Percentiles rank a stretch among this genome's conserved stretches.
These are phyloP conservation scores for Ochromonas danica DNA, from an alignment of 108 stramenopile species.

Conservation along the genomic window DNA sequence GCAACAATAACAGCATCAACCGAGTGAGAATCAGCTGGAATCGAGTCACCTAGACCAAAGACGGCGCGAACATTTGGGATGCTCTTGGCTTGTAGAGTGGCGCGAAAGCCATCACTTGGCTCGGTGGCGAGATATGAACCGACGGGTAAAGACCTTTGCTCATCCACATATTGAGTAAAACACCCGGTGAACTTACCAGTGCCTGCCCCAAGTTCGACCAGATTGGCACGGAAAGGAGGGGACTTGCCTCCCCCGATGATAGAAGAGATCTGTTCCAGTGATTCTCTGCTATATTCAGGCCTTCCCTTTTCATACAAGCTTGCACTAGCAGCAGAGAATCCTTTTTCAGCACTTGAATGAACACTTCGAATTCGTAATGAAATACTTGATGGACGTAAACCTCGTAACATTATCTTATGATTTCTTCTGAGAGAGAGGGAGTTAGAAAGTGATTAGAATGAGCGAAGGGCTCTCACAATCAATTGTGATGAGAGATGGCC, in stretches of 20 bases:
- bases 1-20: conserved; percentile 22
- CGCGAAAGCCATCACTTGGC: conserved; percentile 23
- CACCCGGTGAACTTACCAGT: conserved; percentile 31
- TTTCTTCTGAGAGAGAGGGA: no score
- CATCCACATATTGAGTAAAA: neutral
- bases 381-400: no score
- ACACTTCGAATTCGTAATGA: no score
- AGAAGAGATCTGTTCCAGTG: neutral
- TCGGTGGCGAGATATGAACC: conserved; percentile 8
- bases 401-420: no score
- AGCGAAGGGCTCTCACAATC: no score
- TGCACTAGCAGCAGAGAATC: neutral
- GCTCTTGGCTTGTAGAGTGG: neutral
- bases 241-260: neutral
- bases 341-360: neutral
- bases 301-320: neutral
- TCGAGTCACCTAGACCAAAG: neutral
- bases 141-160: neutral
- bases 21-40: neutral
- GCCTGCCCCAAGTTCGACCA: conserved; percentile 30
- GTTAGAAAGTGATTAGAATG: no score
- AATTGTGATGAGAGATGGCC: no score
- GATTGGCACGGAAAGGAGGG: neutral
- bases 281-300: neutral
- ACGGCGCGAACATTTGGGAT: neutral